These are phyloP conservation scores for Tylopilus vinaceipallidus DNA, from an alignment of 768 basidiomycete genomes.

Conservation along the genomic window DNA sequence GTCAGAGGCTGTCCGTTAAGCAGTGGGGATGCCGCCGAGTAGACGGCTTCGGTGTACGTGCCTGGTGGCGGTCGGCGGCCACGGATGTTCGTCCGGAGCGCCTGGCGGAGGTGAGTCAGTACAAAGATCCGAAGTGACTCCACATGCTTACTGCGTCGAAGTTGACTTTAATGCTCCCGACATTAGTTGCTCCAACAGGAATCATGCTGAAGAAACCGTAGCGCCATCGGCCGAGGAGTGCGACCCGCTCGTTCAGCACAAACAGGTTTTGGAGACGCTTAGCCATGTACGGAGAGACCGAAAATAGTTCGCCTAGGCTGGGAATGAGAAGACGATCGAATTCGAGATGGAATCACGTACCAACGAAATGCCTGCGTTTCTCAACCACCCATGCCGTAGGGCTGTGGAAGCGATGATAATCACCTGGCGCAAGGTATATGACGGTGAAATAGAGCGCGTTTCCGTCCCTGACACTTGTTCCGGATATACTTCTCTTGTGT, in stretches of 20 bases:
- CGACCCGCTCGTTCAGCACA: conserved; percentile 97
- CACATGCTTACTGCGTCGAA: conserved; percentile 80
- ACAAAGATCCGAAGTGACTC: not conserved
- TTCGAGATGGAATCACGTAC: conserved; percentile 37
- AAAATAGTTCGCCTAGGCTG: conserved; percentile 80
- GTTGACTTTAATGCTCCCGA: conserved; percentile 93
- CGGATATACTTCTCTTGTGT: conserved; percentile 37
- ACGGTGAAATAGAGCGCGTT: conserved; percentile 91
- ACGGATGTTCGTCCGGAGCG: conserved; percentile 86
- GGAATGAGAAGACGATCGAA: not conserved
- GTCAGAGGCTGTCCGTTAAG: conserved; percentile 85
- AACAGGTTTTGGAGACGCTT: conserved; percentile 90
- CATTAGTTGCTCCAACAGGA: conserved; percentile 97
- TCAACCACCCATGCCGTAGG: conserved; percentile 98
- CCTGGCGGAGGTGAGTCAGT: conserved; percentile 39
- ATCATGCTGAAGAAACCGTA: conserved; percentile 97
- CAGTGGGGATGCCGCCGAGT: conserved; percentile 77
- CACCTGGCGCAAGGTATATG: conserved; percentile 96
- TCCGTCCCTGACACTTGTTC: conserved; percentile 60
- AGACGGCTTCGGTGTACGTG: conserved; percentile 90
- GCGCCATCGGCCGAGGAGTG: conserved; percentile 90
- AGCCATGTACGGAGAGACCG: conserved; percentile 94
- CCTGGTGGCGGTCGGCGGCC: conserved; percentile 71
- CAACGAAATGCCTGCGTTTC: conserved; percentile 90
- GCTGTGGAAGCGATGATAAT: conserved; percentile 97